Percentiles rank a stretch among this genome's conserved stretches.
phyloP scores from a whole-genome alignment of 1,139 yeast species.

The Debaryomyces psychrophilus region DNA sequence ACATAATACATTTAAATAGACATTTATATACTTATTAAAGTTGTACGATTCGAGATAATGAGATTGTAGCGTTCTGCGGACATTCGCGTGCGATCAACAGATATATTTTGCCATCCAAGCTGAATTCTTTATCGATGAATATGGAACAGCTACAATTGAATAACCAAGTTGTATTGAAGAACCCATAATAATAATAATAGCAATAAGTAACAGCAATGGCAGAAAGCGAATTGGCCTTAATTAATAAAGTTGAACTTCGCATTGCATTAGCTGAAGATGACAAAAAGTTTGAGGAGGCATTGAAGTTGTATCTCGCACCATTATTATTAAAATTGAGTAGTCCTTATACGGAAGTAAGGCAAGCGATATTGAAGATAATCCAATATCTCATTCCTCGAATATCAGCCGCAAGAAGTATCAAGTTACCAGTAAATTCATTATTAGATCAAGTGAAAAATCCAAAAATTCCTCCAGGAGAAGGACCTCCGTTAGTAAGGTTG shows the following conservation, averaged over 20 bases:
- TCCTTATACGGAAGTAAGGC: slow-evolving; percentile 65
- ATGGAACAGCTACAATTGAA: neutral
- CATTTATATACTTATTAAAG: neutral
- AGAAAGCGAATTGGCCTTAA: slow-evolving; percentile 57
- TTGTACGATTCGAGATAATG: neutral
- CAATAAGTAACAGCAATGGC: slow-evolving; percentile 29
- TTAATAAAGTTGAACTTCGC: slow-evolving; percentile 80
- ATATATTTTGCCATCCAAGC: slow-evolving; percentile 4
- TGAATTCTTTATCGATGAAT: neutral
- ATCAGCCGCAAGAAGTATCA: slow-evolving; percentile 54
- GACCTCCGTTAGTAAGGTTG: slow-evolving; percentile 57
- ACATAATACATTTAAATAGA: slow-evolving; percentile 25
- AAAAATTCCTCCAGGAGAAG: slow-evolving; percentile 42
- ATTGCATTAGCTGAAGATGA: slow-evolving; percentile 78
- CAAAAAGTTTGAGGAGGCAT: slow-evolving; percentile 60
- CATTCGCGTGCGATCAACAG: neutral
- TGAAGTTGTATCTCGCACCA: slow-evolving; percentile 74
- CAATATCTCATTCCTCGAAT: slow-evolving; percentile 71
- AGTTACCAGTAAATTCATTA: slow-evolving; percentile 64
- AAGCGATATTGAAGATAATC: slow-evolving; percentile 66
- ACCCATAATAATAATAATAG: neutral
- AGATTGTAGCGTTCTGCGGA: neutral
- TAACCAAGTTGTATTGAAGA: neutral
- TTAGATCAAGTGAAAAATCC: slow-evolving; percentile 66
- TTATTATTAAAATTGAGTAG: slow-evolving; percentile 78